phyloP scores from a whole-genome alignment of 768 basidiomycete species.

The Phaeolepiota aurea region DNA sequence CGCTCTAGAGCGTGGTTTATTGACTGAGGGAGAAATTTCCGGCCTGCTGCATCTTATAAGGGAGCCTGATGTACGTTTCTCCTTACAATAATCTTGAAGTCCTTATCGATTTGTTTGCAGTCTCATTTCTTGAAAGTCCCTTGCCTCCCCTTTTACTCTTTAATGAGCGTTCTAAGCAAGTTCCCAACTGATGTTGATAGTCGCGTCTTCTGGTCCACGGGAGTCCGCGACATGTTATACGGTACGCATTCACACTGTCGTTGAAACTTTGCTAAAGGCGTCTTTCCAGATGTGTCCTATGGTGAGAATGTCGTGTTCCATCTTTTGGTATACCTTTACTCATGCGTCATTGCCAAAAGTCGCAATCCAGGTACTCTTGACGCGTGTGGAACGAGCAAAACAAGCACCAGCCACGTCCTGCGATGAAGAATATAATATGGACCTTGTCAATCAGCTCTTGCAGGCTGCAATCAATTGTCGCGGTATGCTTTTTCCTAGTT shows the following conservation, averaged over 20 bases:
- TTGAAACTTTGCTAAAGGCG: neutral
- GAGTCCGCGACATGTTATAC: constrained; percentile 57
- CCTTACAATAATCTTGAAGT: neutral
- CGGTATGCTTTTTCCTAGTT: constrained; percentile 28
- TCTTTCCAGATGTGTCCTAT: constrained; percentile 21
- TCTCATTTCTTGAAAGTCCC: constrained; percentile 85
- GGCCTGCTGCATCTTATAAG: constrained; percentile 63
- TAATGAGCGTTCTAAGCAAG: constrained; percentile 67
- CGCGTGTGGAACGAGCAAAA: constrained; percentile 28
- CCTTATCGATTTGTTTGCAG: constrained; percentile 26
- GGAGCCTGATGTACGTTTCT: constrained; percentile 56
- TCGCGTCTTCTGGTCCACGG: constrained; percentile 63
- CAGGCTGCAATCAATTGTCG: constrained; percentile 46
- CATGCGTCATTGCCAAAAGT: constrained; percentile 18
- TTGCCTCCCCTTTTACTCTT: constrained; percentile 71
- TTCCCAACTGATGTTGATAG: constrained; percentile 74
- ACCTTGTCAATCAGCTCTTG: constrained; percentile 33
- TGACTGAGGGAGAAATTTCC: constrained; percentile 61
- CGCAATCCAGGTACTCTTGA: constrained; percentile 51
- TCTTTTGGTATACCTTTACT: neutral
- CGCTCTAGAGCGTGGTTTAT: constrained; percentile 56
- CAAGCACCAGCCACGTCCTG: constrained; percentile 23
- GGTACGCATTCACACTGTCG: constrained; percentile 30
- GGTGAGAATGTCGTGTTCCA: constrained; percentile 12
- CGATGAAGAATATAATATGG: constrained; percentile 27